A percentile compares a stretch with the other conserved stretches of the same genome.
These are phyloP conservation scores for Suillus subalutaceus DNA, from an alignment of 768 basidiomycete genomes.

Conservation along the genomic window DNA sequence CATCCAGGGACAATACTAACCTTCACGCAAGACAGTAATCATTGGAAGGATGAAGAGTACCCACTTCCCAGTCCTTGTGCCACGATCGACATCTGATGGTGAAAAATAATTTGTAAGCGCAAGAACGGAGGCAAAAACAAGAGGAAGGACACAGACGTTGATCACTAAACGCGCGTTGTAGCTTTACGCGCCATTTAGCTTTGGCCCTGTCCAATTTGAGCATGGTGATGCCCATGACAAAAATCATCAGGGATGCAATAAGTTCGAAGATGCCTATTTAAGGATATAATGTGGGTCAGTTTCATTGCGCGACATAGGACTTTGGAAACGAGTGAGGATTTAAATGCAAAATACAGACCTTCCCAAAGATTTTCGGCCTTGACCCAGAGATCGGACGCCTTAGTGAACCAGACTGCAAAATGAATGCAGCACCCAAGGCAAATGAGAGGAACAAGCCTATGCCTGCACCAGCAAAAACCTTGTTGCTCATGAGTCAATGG, in stretches of 20 bases:
- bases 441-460: conserved; percentile 77
- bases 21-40: conserved; percentile 93
- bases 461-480: conserved; percentile 79
- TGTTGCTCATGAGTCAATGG: neutral
- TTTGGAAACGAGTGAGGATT: neutral
- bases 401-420: conserved; percentile 95
- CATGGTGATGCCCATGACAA: conserved; percentile 93
- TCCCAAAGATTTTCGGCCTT: conserved; percentile 93
- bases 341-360: conserved; percentile 49
- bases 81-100: conserved; percentile 45
- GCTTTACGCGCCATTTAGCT: conserved; percentile 90
- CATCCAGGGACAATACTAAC: conserved; percentile 34
- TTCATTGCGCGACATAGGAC: neutral
- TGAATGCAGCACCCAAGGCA: conserved; percentile 87
- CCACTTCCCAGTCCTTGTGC: conserved; percentile 71
- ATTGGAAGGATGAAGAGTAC: conserved; percentile 87
- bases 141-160: conserved; percentile 40
- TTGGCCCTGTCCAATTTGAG: conserved; percentile 93
- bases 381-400: conserved; percentile 81
- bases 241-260: conserved; percentile 80
- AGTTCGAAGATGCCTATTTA: conserved; percentile 65
- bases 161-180: conserved; percentile 73
- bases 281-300: neutral
- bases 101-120: neutral
- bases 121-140: neutral